Evolutionary conservation across 768 basidiomycete genomes (phyloP).

Genomic region (Lentinula aciculospora): DNA sequence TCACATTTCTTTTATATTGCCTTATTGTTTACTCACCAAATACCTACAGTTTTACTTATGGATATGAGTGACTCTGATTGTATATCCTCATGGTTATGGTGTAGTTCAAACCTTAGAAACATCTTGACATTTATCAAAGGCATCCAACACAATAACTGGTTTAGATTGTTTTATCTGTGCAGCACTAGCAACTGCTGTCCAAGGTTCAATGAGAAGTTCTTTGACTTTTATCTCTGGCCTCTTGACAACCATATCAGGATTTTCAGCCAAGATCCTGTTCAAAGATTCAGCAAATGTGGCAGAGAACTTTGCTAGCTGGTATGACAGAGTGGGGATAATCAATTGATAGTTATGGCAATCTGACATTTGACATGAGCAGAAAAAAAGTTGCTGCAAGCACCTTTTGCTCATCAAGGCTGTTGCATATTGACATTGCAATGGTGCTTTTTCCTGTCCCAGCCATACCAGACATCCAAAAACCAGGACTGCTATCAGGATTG

Average conservation of each 20-base stretch:
- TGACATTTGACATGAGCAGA: slow-evolving; percentile 2
- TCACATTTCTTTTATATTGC: too few relatives aligned
- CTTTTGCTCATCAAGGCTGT: neutral
- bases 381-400: slow-evolving; percentile 5
- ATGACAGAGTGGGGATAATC: slow-evolving; percentile 8
- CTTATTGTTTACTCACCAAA: too few relatives aligned
- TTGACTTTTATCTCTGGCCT: neutral
- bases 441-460: slow-evolving; percentile 7
- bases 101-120: too few relatives aligned
- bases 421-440: neutral
- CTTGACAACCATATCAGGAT: neutral
- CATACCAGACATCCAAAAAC: slow-evolving; percentile 1
- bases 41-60: too few relatives aligned
- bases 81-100: too few relatives aligned
- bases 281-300: neutral
- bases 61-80: too few relatives aligned
- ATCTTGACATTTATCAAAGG: slow-evolving; percentile 1
- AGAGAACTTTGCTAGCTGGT: neutral
- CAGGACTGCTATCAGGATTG: neutral
- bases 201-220: neutral
- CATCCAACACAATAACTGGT: neutral
- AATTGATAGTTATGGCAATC: neutral
- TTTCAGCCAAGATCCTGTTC: neutral
- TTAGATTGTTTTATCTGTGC: neutral
- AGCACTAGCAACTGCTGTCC: neutral